Evolutionary conservation across 2,329 filamentous ascomycete species (phyloP).

Genomic region (Chrysoporthe deuterocubensis): DNA sequence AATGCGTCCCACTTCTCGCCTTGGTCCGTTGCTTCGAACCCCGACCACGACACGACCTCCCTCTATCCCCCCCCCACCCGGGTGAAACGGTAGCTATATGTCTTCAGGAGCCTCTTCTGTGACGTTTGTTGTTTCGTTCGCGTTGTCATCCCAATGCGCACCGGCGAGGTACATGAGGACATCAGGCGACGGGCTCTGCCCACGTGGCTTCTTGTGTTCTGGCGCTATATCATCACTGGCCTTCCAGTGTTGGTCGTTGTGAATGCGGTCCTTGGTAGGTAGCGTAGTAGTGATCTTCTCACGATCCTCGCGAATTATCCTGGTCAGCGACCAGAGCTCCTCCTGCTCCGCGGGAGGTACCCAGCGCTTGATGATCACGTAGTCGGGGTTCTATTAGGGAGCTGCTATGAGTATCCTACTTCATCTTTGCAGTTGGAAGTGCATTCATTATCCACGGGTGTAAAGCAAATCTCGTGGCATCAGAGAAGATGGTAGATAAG

Average conservation of each 20-base stretch:
- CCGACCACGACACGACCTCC: no score
- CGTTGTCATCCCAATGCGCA: no score
- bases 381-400: slow-evolving; percentile 62
- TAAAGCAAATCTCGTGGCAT: background rate
- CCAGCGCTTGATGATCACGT: slow-evolving; percentile 74
- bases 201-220: background rate
- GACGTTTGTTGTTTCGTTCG: no score
- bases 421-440: slow-evolving; percentile 18
- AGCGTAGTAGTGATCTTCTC: slow-evolving; percentile 41
- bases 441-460: background rate
- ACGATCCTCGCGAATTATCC: slow-evolving; percentile 61
- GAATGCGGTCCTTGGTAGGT: background rate
- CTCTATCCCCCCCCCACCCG: no score
- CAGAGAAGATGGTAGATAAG: slow-evolving; percentile 40
- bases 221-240: background rate
- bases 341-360: slow-evolving; percentile 74
- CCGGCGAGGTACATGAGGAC: no score
- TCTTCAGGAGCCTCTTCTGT: no score
- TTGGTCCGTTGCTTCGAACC: no score
- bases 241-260: background rate
- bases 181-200: no score
- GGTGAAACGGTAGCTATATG: no score
- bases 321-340: slow-evolving; percentile 73
- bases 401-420: background rate
- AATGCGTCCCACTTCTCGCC: no score